Evolutionary conservation across 352 stramenopile species (phyloP).

Genomic region (Globisporangium yorkense): DNA sequence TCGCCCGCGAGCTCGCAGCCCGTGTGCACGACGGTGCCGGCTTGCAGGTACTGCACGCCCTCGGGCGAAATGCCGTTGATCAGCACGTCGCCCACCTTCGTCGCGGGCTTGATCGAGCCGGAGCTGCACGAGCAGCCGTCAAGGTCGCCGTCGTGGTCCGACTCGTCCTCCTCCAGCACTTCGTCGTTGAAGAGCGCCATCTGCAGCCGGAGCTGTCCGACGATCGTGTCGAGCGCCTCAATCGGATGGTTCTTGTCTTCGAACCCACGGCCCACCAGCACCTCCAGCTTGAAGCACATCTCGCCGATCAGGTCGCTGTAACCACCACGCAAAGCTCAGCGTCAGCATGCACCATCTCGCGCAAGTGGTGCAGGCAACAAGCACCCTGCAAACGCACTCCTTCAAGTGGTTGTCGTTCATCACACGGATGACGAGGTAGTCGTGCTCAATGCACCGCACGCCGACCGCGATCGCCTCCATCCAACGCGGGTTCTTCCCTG

Average conservation of each 20-base stretch:
- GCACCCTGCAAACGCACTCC: conserved; percentile 32
- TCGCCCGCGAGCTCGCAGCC: conserved; percentile 58
- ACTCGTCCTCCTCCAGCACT: conserved; percentile 57
- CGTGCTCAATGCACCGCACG: conserved; percentile 75
- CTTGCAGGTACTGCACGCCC: conserved; percentile 65
- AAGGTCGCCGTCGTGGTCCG: conserved; percentile 42
- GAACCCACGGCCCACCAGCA: conserved; percentile 57
- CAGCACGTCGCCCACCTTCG: conserved; percentile 67
- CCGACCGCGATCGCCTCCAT: conserved; percentile 55
- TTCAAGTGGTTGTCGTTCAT: conserved; percentile 80
- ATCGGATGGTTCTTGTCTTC: conserved; percentile 72
- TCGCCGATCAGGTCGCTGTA: conserved; percentile 63
- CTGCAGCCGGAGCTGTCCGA: conserved; percentile 66
- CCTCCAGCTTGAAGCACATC: conserved; percentile 57
- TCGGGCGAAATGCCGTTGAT: conserved; percentile 69
- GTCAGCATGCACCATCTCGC: neutral
- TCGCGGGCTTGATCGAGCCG: conserved; percentile 38
- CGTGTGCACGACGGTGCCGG: conserved; percentile 55
- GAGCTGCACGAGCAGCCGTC: conserved; percentile 53
- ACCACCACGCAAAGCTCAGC: neutral
- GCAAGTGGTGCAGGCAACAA: neutral
- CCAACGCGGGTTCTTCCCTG: conserved; percentile 73
- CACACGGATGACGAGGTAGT: conserved; percentile 70
- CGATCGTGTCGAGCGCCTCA: conserved; percentile 70
- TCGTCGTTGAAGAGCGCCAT: conserved; percentile 77